Base-by-base conservation (phyloP, 2,329 filamentous ascomycete species). In the Monosporascus sp. region DNA sequence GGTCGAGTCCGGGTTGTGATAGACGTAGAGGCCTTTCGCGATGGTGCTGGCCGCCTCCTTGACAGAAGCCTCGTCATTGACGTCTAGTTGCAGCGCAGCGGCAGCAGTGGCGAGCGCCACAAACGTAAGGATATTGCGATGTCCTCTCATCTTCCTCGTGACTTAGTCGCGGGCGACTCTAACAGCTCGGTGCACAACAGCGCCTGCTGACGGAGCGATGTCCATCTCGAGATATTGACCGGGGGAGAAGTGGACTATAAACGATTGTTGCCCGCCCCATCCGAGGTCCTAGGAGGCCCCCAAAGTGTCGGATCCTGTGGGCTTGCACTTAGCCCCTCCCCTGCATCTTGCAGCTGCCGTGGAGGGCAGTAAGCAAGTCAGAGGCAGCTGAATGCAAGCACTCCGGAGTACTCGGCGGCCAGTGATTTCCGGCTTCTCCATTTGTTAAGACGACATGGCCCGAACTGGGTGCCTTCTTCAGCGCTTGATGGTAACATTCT, bases 1-100 rank as follows among this genome's bases (percentile, higher is more conserved):
- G 7, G 66, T 67, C 7, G 68, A 60, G 35, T 41, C 53, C 40
- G 61, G 51, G 48, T 69, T 64, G 57, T 69, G 62, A 49, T 64
- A 69, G 31, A 54, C 48, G 49, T 64, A 68, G 9, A 70, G 51
- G 5, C 63, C 63, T 49, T 66, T 63, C 20, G 65, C 63, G 38
- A 69, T 62, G 38, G 58, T 48, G 11, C 59, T 52, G 7, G 67
- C 66, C 17, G 59, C 57, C 3, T 52, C 37, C 15, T 64, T 63
- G 52, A 69, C 57, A 3, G 66, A 68, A 14, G 55, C 50, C 17
- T 51, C 46, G 47, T 65, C 54, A 24, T 53, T 51, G 11, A 60
- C 49, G 55, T 59, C 51, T 52, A 70, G 60, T 20, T 63, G 50
- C 22, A 67, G 35, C 20, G 63, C 63, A 20, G 55, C 52, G 46